phyloP scores from a whole-genome alignment of 768 basidiomycete species.

The Trametes cingulata region DNA sequence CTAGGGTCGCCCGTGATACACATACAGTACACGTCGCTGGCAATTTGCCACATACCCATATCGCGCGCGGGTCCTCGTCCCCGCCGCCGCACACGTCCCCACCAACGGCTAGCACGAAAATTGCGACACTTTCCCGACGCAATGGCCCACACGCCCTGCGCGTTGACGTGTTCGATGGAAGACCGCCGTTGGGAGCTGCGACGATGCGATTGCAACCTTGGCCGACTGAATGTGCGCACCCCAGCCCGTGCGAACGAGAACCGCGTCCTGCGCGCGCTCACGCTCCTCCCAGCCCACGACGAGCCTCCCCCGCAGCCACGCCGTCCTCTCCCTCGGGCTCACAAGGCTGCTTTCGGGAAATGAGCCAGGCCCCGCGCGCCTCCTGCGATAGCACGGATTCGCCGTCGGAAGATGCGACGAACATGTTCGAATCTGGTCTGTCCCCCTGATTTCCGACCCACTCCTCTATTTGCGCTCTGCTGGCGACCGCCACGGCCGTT shows the following conservation, averaged over 20 bases:
- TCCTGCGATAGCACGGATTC: not conserved
- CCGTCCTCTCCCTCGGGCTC: conserved; percentile 3
- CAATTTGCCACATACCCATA: not conserved
- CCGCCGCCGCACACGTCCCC: too few species aligned
- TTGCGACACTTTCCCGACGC: too few species aligned
- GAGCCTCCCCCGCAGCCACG: not conserved
- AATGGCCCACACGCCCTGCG: too few species aligned
- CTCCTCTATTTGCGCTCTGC: conserved; percentile 6
- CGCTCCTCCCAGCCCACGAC: not conserved
- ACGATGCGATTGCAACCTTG: not conserved
- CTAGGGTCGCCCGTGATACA: too few species aligned
- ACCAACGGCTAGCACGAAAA: too few species aligned
- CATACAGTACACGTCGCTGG: too few species aligned
- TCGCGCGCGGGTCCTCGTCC: too few species aligned
- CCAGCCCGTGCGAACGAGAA: not conserved
- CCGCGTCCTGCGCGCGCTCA: not conserved
- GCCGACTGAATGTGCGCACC: not conserved
- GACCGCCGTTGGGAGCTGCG: not conserved
- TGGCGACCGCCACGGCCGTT: not conserved
- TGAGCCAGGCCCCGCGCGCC: not conserved
- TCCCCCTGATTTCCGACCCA: not conserved
- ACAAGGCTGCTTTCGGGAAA: not conserved
- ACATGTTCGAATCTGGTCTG: not conserved
- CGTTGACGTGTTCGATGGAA: conserved; percentile 3
- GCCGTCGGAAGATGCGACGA: conserved; percentile 2